These are phyloP conservation scores for Edaphochlamys debaryana DNA, from an alignment of 139 green algal genomes.

Conservation along the genomic window DNA sequence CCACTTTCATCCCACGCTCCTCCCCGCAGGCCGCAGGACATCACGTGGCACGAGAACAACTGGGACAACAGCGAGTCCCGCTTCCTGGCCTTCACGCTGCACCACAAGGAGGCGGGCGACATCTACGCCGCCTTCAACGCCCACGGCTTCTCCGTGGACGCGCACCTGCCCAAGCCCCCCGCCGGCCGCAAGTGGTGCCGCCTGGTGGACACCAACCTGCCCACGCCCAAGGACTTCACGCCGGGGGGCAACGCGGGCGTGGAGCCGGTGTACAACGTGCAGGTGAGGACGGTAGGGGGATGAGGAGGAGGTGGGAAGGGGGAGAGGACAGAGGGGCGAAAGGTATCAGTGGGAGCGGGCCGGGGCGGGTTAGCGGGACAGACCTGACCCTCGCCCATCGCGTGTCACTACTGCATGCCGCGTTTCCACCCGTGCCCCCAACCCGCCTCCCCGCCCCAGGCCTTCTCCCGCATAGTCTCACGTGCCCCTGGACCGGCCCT, in stretches of 20 bases:
- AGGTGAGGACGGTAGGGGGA: constrained; percentile 26
- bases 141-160: constrained; percentile 80
- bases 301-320: neutral
- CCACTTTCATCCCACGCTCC: too few relatives aligned
- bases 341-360: neutral
- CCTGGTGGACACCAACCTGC: constrained; percentile 96
- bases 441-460: too few relatives aligned
- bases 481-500: neutral
- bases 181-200: constrained; percentile 82
- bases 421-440: too few relatives aligned
- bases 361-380: neutral
- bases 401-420: too few relatives aligned
- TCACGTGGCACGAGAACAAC: constrained; percentile 97
- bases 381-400: too few relatives aligned
- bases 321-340: neutral
- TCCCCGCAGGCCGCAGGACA: constrained; percentile 68
- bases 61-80: constrained; percentile 92
- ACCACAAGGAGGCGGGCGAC: constrained; percentile 73
- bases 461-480: too few relatives aligned
- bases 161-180: constrained; percentile 69
- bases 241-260: constrained; percentile 84
- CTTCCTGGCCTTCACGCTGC: constrained; percentile 97
- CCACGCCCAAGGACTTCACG: constrained; percentile 88
- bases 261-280: constrained; percentile 69
- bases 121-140: constrained; percentile 96